Evolutionary conservation across 106 monocot species (phyloP).

Genomic region (Hemerocallis citrina): DNA sequence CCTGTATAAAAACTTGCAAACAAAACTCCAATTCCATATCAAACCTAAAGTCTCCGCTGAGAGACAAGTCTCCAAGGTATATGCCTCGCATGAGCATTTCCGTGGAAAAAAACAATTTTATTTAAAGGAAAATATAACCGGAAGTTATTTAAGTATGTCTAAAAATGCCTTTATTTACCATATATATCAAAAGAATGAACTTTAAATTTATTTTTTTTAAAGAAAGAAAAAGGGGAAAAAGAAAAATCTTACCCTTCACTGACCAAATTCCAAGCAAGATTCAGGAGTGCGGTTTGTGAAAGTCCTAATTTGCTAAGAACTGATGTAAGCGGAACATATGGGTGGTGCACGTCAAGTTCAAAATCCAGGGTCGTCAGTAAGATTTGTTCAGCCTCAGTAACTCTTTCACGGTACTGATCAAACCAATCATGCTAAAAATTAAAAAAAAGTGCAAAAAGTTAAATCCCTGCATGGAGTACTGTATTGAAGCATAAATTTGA

Average conservation of each 20-base stretch:
- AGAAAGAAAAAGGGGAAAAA: background rate
- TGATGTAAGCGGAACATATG: constrained; percentile 65
- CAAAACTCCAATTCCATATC: no score
- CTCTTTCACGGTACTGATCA: constrained; percentile 67
- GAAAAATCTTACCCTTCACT: constrained; percentile 73
- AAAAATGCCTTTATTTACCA: no score
- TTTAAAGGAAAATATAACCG: no score
- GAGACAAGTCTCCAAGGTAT: background rate
- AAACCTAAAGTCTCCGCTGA: no score
- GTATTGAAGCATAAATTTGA: background rate
- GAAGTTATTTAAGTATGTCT: no score
- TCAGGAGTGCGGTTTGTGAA: constrained; percentile 54
- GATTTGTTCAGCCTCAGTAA: constrained; percentile 66
- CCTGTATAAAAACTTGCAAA: no score
- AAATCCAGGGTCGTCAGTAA: constrained; percentile 88
- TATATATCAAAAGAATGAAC: background rate
- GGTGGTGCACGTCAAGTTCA: constrained; percentile 85
- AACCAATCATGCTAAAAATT: constrained; percentile 66
- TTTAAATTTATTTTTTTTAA: background rate
- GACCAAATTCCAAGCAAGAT: constrained; percentile 70
- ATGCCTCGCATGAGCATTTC: background rate
- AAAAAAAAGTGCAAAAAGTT: constrained; percentile 2
- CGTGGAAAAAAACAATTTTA: background rate
- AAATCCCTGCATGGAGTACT: background rate
- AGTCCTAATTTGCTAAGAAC: constrained; percentile 81